Evolutionary conservation across 306 rosid species (phyloP).

Genomic region (Lathyrus aphaca): DNA sequence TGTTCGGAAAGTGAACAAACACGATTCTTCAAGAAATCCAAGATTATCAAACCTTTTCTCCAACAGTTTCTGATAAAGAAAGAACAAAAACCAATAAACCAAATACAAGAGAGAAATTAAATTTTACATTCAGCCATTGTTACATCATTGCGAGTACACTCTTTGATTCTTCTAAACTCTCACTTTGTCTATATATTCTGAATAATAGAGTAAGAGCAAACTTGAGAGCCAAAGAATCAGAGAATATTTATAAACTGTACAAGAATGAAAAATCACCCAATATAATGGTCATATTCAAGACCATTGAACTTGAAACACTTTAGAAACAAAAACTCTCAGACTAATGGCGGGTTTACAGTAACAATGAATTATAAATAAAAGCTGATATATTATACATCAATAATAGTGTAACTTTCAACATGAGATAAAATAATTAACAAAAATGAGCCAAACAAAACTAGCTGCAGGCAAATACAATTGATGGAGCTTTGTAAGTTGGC

Average conservation of each 20-base stretch:
- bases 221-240: too few species aligned
- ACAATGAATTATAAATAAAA: not conserved
- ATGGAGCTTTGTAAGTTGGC: constrained; percentile 23
- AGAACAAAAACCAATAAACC: not conserved
- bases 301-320: not conserved
- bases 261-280: not conserved
- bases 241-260: too few species aligned
- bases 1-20: too few species aligned
- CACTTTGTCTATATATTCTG: not conserved
- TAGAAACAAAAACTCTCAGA: not conserved
- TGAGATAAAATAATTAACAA: constrained; percentile 32
- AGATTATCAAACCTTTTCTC: too few species aligned
- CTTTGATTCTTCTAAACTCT: too few species aligned
- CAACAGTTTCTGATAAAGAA: too few species aligned
- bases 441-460: constrained; percentile 7
- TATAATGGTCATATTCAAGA: not conserved
- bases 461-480: constrained; percentile 26
- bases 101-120: too few species aligned
- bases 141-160: too few species aligned
- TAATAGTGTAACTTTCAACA: constrained; percentile 18
- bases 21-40: too few species aligned
- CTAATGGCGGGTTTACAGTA: not conserved
- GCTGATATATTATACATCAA: not conserved
- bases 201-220: too few species aligned
- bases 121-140: not conserved